These are phyloP conservation scores for Pyracantha coccinea DNA, from an alignment of 331 rosid species.

Conservation along the genomic window DNA sequence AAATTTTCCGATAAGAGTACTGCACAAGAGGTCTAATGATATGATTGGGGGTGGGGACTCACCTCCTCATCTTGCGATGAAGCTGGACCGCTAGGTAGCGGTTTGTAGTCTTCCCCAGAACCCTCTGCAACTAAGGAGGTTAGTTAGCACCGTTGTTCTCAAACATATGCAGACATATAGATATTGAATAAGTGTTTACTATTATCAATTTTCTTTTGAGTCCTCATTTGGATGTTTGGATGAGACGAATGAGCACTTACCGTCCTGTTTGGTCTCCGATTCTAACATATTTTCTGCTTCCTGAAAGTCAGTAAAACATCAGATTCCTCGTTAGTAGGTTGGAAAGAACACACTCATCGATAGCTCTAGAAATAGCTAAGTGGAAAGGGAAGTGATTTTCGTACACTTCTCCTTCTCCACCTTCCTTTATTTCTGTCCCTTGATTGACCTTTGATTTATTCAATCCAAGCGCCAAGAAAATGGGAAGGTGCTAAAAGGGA, in stretches of 20 bases:
- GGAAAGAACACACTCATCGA: background rate
- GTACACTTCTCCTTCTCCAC: too few species aligned
- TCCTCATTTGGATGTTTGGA: too few species aligned
- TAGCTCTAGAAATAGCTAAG: background rate
- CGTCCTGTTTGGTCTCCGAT: slow-evolving; percentile 31
- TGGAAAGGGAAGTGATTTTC: too few species aligned
- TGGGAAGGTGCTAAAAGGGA: too few species aligned
- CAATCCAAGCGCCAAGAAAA: too few species aligned
- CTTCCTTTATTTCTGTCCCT: too few species aligned
- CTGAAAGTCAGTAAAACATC: slow-evolving; percentile 33
- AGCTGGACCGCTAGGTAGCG: slow-evolving; percentile 48
- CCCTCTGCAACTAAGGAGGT: slow-evolving; percentile 28
- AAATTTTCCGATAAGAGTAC: too few species aligned
- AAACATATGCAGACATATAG: too few species aligned
- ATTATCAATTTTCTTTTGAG: too few species aligned
- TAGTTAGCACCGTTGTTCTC: background rate
- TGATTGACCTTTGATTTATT: too few species aligned
- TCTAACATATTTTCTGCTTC: slow-evolving; percentile 48
- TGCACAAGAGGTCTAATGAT: background rate
- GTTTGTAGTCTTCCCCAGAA: slow-evolving; percentile 46
- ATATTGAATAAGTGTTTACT: too few species aligned
- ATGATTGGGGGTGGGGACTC: slow-evolving; percentile 11
- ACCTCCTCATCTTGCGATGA: slow-evolving; percentile 44
- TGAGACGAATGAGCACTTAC: slow-evolving; percentile 27
- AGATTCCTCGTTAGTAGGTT: slow-evolving; percentile 2